phyloP scores from a whole-genome alignment of 495 filamentous ascomycete species.

The Cudoniella acicularis region DNA sequence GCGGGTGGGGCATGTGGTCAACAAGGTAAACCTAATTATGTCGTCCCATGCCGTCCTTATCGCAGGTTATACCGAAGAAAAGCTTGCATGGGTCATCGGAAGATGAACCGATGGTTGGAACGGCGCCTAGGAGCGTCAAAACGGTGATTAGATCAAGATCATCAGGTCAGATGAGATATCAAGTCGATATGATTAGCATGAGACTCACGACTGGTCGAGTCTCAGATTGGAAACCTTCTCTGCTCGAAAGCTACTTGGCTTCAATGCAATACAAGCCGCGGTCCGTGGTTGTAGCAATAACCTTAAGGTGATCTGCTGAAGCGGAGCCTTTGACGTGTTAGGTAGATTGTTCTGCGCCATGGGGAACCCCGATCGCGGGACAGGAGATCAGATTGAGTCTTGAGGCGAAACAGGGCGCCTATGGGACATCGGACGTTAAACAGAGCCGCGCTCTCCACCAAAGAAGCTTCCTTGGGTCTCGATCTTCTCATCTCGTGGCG shows the following conservation, averaged over 20 bases:
- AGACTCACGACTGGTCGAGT: not conserved
- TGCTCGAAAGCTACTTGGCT: not conserved
- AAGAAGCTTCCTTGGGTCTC: not conserved
- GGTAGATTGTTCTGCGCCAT: not conserved
- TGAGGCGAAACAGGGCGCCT: not conserved
- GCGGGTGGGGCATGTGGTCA: not conserved
- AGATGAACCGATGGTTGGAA: too few relatives aligned
- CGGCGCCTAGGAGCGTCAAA: too few relatives aligned
- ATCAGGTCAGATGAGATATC: not conserved
- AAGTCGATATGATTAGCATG: too few relatives aligned
- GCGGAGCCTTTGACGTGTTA: not conserved
- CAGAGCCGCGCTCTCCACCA: not conserved
- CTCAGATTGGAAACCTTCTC: not conserved
- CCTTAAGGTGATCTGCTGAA: not conserved
- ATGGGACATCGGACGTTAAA: not conserved
- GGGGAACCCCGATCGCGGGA: not conserved
- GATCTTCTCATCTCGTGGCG: not conserved
- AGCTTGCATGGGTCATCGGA: too few relatives aligned
- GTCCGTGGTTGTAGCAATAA: not conserved
- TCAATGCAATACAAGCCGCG: slow-evolving; percentile 1
- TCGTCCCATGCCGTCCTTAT: not conserved
- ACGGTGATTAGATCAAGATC: too few relatives aligned
- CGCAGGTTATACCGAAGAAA: slow-evolving; percentile 3
- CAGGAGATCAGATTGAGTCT: not conserved
- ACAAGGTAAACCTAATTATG: not conserved